Base-by-base conservation (phyloP, 176 grass and related monocot species). In the Triticum timopheevii region DNA sequence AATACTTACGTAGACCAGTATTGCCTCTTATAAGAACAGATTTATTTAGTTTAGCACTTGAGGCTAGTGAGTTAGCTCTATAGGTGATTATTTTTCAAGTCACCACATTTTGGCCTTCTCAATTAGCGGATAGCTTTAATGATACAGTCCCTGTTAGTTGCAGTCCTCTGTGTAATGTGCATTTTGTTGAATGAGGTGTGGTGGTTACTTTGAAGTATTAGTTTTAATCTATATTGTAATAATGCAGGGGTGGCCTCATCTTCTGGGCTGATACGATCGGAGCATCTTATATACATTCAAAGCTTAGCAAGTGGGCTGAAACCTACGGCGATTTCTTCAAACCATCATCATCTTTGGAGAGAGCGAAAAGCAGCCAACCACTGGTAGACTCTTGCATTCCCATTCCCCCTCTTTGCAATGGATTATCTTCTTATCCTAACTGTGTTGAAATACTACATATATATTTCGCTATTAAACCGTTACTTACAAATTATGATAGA, bases 241-340 rank as follows among this genome's bases (percentile, higher is more conserved):
- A n/a, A n/a, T 93, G 86, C 83, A 98, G 96, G 90, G 96, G 96
- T 72, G 96, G 96, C 20, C 88, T 95, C 65, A 19, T 98, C 44
- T 95, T 95, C 80, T 98, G 96, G 93, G 93, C 90, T 84, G 96
- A 98, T 47, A 89, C 93, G 74, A 38, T 98, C 78, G 93, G 96
- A 76, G 90, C 93, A 70, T 81, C 78, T 82, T 94, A 95, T 61
- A 95, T 98, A 83, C 33, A 92, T 85, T 93, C 87, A 8, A 94
- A 86, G 65, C 90, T 98, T 78, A 82, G 73, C 61, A 94, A 98
- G 78, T 95, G 93, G 96, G 61, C 88, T 72, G 88, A 95, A 88
- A 76, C 54, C 8, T 98, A 94, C 82, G 96, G 96, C 25, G 79
- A 72, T 61, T 98, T 95, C 84, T 98, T 95, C 84, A 88, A 90